Evolutionary conservation across 495 filamentous ascomycete genomes (phyloP), one percentile per base, ranked within the genome.

Genomic region (Daldinia bambusicola): DNA sequence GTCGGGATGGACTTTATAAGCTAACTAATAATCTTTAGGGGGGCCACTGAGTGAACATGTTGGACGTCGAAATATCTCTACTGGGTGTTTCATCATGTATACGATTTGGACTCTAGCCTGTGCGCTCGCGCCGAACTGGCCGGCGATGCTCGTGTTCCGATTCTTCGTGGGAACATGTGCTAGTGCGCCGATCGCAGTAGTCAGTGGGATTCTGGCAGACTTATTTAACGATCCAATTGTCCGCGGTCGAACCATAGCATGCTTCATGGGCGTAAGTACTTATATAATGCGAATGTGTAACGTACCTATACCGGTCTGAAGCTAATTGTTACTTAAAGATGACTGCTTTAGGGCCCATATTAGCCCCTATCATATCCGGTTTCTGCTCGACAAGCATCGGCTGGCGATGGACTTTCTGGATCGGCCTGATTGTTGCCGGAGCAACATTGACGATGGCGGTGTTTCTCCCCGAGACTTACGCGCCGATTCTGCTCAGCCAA

Each of bases 131-230:
- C 91, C 90, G 0, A 90, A 84, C 48, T 94, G 89, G 86, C 74
- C 87, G 0, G 78, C 83, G 0, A 83, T 94, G 16, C 81, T 94
- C 2, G 76, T 93, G 5, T 92, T 95, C 70, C 84, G 92, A 1
- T 80, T 90, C 0, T 77, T 93, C 7, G 84, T 84, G 16, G 92
- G 92, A 7, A 81, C 88, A 2, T 87, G 82, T 73, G 92, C 88
- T 8, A 87, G 87, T 34, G 86, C 86, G 14, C 90, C 92, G 0
- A 90, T 93, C 57, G 86, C 89, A 4, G 85, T 93, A 7, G 85
- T 91, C 14, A 89, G 90, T 0, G 92, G 92, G 8, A 81, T 93
- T 2, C 91, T 90, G 74, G 91, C 92, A 0, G 92, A 95, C 79
- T 82, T 93, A 6, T 80, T 75, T 69, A 81, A 81, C 20, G 83